Base-by-base conservation (phyloP, 768 basidiomycete species). In the Phanerochaete sordida region DNA sequence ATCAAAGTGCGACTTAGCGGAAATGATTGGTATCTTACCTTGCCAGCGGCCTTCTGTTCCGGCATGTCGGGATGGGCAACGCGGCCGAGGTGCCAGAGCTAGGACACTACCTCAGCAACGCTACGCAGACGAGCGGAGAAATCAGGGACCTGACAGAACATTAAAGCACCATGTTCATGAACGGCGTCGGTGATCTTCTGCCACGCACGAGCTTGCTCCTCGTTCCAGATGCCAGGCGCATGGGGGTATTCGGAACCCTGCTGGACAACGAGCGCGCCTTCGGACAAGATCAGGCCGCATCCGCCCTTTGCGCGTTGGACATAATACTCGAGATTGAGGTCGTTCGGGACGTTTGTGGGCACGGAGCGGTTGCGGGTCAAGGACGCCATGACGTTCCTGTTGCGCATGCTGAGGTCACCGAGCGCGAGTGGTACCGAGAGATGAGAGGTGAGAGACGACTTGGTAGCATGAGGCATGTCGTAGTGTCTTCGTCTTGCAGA, bases 191-290 rank as follows among this genome's bases (percentile, higher is more conserved):
- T 57, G 23, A 80, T 78, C 64, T 70, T 65, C 64, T 79, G 82
- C 85, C 84, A 85, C 0, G 63, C 76, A 5, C 65, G 59, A 30
- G 78, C 78, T 60, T 93, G 90, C 23, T 80, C 83, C 2, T 79
- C 68, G 19, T 69, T 83, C 77, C 81, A 90, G 55, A 90, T 83
- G 0, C 88, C 89, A 1, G 88, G 89, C 0, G 80, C 77, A 56
- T 82, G 72, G 1, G 60, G 54, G 47, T 72, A 76, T 1, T 83
- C 85, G 1, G 80, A 82, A 0, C 84, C 84, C 16, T 77, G 66
- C 2, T 69, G 69, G 0, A 81, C 76, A 47, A 89, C 79, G 54
- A 79, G 72, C 1, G 85, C 84, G 0, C 76, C 85, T 69, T 89
- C 86, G 1, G 83, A 70, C 58, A 90, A 77, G 48, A 84, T 70